Base-by-base conservation (phyloP, 768 basidiomycete genomes). In the Mycena metata region DNA sequence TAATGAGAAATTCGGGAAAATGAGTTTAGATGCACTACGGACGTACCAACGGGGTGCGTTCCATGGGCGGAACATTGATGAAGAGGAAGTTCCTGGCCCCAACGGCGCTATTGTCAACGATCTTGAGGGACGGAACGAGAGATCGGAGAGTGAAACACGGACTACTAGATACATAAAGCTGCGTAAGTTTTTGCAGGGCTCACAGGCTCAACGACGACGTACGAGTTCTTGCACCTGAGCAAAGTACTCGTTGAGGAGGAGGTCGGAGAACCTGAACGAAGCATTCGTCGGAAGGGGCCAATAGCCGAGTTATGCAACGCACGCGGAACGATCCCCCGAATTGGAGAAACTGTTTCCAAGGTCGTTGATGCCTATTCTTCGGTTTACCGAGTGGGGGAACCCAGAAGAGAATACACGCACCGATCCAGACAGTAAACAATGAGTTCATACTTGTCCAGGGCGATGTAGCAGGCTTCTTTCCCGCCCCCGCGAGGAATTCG, bases 401-500 rank as follows among this genome's bases (percentile, higher is more conserved):
- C 6, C 11, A 33, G n/a, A 33, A 3, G 50, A 21, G 11, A 43
- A 47, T 57, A 9, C 3, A 42, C 63, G 21, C 41, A 65, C 68
- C 91, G 64, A 92, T 90, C 84, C 85, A 92, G n/a, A 91, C 77
- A 0, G 86, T 86, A 76, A 92, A 91, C 52, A 92, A 72, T 59
- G 89, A 74, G 72, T 91, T 87, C 5, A 74, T 70, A 63, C 84
- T 84, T 24, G 83, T 83, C 91, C 91, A 92, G 0, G 85, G 83
- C 1, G 86, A 84, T 2, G 76, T 78, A 10, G 81, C 75, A 0
- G 89, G 89, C 74, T 86, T 87, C 41, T 72, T 78, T 2, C 81
- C 86, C 0, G 81, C 83, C 10, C 81, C 78, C 19, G 67, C 71
- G 57, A 90, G 77, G 77, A 90, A 91, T 64, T 88, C 75, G 64